Evolutionary conservation across 2,329 filamentous ascomycete species (phyloP), one percentile per base, ranked within the genome.

Genomic region (Thelonectria discophora): DNA sequence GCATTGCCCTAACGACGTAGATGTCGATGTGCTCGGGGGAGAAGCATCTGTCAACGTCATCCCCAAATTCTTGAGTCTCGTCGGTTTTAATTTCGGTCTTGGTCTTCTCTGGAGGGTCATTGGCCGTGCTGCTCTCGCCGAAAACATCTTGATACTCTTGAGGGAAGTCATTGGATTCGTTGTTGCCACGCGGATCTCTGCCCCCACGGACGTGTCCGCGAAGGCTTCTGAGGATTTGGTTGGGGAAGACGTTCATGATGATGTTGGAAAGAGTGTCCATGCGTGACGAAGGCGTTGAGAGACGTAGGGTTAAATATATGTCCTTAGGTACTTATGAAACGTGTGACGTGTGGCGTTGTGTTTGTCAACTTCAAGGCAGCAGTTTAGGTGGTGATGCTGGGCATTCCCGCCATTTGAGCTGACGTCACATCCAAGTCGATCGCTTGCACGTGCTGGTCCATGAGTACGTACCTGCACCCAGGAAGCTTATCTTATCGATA

Each of bases 1-100:
- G 70, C 72, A 85, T 79, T 12, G 77, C 69, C 55, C 83, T 84
- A 11, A 82, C 79, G 1, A 82, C 72, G 3, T 81, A 63, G 1
- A 88, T 81, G 69, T 89, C 85, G 42, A 77, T 72, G 4, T 81
- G 72, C 0, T 73, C 77, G 1, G 84, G 82, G 13, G 76, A 65
- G 58, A 68, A 74, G 11, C 40, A 13, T 12, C 55, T 55, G 34
- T 67, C 52, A 3, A 40, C 30, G 6, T 27, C 32, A 20, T 50
- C 58, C n/a, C 58, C 52, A 11, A 46, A 27, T n/a, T 59, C 52
- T 11, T 21, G 18, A 17, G 58, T 49, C 13, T 48, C n/a, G 3
- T 24, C 21, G 21, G 21, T 24, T 6, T 24, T 24, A 12, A 12
- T 21, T 15, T 46, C 15, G 17, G 37, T 40, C 37, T 40, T 13